Conservation (phyloP, 495 filamentous ascomycete species). For the Margaritispora aquatica region DNA sequence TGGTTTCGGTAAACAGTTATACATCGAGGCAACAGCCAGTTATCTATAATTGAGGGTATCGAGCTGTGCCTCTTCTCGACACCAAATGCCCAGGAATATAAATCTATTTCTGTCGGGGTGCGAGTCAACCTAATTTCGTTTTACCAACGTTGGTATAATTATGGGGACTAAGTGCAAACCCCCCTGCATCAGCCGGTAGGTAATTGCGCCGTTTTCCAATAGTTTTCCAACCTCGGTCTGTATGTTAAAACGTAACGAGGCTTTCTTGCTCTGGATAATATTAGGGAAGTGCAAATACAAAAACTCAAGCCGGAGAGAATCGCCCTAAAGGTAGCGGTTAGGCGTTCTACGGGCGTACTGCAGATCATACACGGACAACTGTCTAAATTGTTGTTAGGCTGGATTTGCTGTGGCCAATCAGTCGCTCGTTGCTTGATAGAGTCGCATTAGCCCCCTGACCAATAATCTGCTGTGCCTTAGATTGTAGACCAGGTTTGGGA, state of each 20-base stretch:
- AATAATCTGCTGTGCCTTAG: background rate
- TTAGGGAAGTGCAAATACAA: background rate
- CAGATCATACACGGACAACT: background rate
- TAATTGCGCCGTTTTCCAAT: background rate
- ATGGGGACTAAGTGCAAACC: background rate
- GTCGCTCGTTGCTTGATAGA: background rate
- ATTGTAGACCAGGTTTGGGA: background rate
- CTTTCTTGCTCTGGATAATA: background rate
- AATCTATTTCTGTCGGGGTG: background rate
- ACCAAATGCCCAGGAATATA: background rate
- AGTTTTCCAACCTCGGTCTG: too few species aligned
- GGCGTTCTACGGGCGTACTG: background rate
- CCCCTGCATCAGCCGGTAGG: background rate
- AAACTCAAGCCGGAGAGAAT: background rate
- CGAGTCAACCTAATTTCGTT: background rate
- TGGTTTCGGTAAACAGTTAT: background rate
- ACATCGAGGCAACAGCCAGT: background rate
- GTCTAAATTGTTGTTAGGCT: background rate
- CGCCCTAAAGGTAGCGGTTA: background rate
- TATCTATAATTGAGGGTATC: background rate
- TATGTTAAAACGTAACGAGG: background rate
- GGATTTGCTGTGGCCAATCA: background rate
- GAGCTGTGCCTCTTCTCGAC: background rate
- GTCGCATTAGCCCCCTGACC: background rate
- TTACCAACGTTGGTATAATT: background rate